Evolutionary conservation across 148 eudicot species (phyloP).

Genomic region (Salicornia ramosissima): DNA sequence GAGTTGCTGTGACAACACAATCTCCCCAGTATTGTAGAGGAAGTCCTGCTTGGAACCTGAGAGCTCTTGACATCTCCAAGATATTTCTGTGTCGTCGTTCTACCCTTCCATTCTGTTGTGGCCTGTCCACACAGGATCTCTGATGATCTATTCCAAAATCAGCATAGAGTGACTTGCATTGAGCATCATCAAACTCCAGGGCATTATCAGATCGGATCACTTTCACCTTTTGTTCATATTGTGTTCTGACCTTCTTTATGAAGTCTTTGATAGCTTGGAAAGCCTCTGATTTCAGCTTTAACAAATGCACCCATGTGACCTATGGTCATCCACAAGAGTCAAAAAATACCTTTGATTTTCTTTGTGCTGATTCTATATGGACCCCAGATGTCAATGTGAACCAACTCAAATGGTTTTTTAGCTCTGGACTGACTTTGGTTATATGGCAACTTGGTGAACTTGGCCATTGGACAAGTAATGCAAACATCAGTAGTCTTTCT

Average conservation of each 20-base stretch:
- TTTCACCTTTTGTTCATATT: not conserved
- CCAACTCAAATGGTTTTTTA: not conserved
- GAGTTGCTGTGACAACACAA: not conserved
- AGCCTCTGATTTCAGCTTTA: not conserved
- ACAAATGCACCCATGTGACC: not conserved
- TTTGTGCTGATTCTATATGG: not conserved
- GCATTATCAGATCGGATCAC: not conserved
- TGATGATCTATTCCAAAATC: not conserved
- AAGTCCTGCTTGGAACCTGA: not conserved
- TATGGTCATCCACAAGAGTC: not conserved
- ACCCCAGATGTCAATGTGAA: not conserved
- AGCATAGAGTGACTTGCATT: not conserved
- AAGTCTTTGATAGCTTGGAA: not conserved
- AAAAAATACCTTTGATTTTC: not conserved
- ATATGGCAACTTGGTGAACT: not conserved
- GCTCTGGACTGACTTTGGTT: not conserved
- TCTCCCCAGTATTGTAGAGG: not conserved
- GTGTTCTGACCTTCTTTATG: not conserved
- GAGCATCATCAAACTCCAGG: not conserved
- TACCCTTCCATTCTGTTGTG: not conserved
- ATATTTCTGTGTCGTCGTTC: not conserved
- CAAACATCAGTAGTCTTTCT: not conserved
- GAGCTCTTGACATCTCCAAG: not conserved
- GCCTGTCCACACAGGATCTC: not conserved
- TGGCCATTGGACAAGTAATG: not conserved